Evolutionary conservation across 495 filamentous ascomycete genomes (phyloP).

Genomic region (Tuber melanosporum): DNA sequence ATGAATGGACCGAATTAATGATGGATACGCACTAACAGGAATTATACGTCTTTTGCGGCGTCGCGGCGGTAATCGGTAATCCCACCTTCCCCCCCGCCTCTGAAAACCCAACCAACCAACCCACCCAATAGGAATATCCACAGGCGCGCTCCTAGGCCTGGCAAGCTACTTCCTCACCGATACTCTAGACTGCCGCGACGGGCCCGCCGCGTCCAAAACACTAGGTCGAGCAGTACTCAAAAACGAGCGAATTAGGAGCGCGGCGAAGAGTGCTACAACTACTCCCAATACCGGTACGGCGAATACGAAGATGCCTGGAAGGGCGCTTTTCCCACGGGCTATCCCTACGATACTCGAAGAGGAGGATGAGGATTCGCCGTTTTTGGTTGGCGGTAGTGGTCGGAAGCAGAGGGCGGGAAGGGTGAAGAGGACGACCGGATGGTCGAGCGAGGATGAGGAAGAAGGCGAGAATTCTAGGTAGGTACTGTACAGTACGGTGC

Average conservation of each 20-base stretch:
- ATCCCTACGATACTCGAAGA: constrained; percentile 35
- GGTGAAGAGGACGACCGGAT: background rate
- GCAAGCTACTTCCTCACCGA: constrained; percentile 16
- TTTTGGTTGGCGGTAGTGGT: constrained; percentile 3
- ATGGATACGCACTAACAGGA: constrained; percentile 13
- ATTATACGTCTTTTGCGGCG: constrained; percentile 30
- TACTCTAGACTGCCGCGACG: constrained; percentile 9
- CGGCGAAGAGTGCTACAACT: background rate
- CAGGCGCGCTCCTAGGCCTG: constrained; percentile 22
- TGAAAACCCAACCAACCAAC: background rate
- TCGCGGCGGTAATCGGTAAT: constrained; percentile 29
- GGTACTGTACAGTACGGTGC: background rate
- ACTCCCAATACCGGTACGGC: background rate
- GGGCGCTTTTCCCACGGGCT: constrained; percentile 13
- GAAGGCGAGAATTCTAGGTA: background rate
- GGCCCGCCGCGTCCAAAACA: background rate
- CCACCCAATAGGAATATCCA: constrained; percentile 12
- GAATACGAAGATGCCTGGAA: background rate
- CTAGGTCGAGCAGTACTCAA: background rate
- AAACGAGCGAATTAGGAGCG: background rate
- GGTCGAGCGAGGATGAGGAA: background rate
- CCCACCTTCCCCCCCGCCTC: background rate
- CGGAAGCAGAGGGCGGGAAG: constrained; percentile 11
- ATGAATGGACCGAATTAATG: background rate
- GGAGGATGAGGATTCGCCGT: constrained; percentile 31